Evolutionary conservation across 306 rosid species (phyloP).

Genomic region (Vachellia pachyceras): DNA sequence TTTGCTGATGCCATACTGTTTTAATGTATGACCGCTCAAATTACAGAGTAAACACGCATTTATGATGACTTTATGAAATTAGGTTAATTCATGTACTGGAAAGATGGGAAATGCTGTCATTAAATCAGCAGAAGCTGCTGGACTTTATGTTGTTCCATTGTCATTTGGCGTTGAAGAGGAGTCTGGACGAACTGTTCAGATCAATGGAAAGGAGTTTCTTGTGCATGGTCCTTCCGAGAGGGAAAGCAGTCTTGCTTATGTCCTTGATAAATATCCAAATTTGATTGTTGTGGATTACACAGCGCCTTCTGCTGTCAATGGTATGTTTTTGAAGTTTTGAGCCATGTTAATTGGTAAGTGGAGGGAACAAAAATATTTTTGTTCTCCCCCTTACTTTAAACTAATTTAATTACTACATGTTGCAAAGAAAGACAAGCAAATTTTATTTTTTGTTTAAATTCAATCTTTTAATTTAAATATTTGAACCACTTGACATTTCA

Average conservation of each 20-base stretch:
- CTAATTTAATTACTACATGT: constrained; percentile 10
- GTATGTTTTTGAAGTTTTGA: constrained; percentile 47
- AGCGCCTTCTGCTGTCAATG: constrained; percentile 83
- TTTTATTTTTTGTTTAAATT: background rate
- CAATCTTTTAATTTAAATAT: background rate
- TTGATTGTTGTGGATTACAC: constrained; percentile 92
- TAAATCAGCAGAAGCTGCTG: constrained; percentile 85
- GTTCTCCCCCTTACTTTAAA: background rate
- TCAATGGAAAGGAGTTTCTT: constrained; percentile 66
- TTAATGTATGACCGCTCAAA: constrained; percentile 2
- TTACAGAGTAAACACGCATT: constrained; percentile 16
- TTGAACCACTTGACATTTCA: constrained; percentile 11
- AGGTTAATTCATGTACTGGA: constrained; percentile 91
- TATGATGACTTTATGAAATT: constrained; percentile 14
- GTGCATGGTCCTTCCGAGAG: constrained; percentile 83
- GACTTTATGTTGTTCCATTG: constrained; percentile 73
- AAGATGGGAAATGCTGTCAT: constrained; percentile 92
- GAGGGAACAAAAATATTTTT: background rate
- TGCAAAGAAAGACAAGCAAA: background rate
- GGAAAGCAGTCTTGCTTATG: constrained; percentile 65
- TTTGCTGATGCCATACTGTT: background rate
- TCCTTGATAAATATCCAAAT: constrained; percentile 63
- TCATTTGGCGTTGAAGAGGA: constrained; percentile 81
- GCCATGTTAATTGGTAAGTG: constrained; percentile 1
- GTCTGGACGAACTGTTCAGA: constrained; percentile 66